Conservation (phyloP, 2,329 filamentous ascomycete genomes). For the Arthrobotrys entomopaga region DNA sequence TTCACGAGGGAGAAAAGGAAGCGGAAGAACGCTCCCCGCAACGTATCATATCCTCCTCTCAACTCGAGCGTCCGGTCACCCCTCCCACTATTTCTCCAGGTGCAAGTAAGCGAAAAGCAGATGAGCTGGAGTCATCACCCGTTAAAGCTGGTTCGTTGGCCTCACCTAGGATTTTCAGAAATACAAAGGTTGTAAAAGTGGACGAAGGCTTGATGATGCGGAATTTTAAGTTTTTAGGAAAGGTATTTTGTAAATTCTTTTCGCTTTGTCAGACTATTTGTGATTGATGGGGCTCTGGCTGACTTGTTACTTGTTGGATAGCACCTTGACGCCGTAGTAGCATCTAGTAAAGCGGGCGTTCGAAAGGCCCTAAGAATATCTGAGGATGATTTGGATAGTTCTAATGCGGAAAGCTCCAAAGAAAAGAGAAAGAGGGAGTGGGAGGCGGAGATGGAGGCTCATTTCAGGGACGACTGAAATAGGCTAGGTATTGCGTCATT, state of each 20-base stretch:
- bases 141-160: constrained; percentile 22
- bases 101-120: constrained; percentile 33
- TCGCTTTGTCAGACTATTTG: not conserved
- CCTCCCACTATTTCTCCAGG: constrained; percentile 24
- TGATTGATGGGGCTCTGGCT: no score
- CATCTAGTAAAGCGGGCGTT: constrained; percentile 19
- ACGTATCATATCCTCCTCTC: constrained; percentile 22
- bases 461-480: no score
- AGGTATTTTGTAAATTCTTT: not conserved
- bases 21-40: not conserved
- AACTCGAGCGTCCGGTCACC: not conserved
- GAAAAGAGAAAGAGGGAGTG: constrained; percentile 4
- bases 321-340: not conserved
- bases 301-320: not conserved
- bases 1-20: not conserved
- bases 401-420: not conserved
- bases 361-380: constrained; percentile 13
- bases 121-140: constrained; percentile 27
- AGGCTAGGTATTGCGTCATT: no score
- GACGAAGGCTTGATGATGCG: not conserved
- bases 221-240: not conserved
- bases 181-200: constrained; percentile 19
- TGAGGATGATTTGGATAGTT: constrained; percentile 2
- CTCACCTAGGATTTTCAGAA: constrained; percentile 17
- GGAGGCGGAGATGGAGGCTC: not conserved